Conservation (phyloP, 2,329 filamentous ascomycete species). For the Diaporthe sp. region DNA sequence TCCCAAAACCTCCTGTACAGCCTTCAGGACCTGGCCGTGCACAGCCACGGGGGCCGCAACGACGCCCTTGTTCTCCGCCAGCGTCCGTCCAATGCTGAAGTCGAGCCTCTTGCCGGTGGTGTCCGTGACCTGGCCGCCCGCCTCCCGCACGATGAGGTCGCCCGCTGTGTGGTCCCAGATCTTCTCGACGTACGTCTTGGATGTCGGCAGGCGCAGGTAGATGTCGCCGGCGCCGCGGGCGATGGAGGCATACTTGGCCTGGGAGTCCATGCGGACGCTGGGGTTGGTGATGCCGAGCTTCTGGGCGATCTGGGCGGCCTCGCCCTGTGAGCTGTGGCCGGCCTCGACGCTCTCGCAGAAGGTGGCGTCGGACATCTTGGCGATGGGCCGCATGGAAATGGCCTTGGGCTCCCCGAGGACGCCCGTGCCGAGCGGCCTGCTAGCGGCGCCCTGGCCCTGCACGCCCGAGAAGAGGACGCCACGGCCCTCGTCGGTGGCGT, state of each 20-base stretch:
- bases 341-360: slow-evolving; percentile 98
- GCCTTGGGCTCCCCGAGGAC: slow-evolving; percentile 67
- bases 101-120: slow-evolving; percentile 87
- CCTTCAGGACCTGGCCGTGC: slow-evolving; percentile 82
- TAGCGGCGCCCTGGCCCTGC: slow-evolving; percentile 82
- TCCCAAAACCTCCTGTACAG: slow-evolving; percentile 83
- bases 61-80: slow-evolving; percentile 93
- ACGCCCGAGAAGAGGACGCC: slow-evolving; percentile 93
- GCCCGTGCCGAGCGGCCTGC: slow-evolving; percentile 75
- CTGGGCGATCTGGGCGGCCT: slow-evolving; percentile 86
- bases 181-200: slow-evolving; percentile 93
- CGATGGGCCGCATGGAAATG: slow-evolving; percentile 85
- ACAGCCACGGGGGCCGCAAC: slow-evolving; percentile 86
- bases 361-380: slow-evolving; percentile 82
- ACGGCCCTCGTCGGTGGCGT: slow-evolving; percentile 81
- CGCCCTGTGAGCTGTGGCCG: slow-evolving; percentile 89
- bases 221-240: slow-evolving; percentile 94
- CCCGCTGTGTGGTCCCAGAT: slow-evolving; percentile 99
- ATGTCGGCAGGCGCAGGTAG: slow-evolving; percentile 88
- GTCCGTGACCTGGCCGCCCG: slow-evolving; percentile 92
- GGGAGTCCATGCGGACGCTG: slow-evolving; percentile 97
- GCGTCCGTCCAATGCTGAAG: slow-evolving; percentile 87
- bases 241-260: slow-evolving; percentile 97
- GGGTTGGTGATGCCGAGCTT: slow-evolving; percentile 88
- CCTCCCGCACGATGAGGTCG: slow-evolving; percentile 93